These are phyloP conservation scores for Rhizomucor miehei DNA, from an alignment of 371 early-diverging fungal genomes.

Conservation along the genomic window DNA sequence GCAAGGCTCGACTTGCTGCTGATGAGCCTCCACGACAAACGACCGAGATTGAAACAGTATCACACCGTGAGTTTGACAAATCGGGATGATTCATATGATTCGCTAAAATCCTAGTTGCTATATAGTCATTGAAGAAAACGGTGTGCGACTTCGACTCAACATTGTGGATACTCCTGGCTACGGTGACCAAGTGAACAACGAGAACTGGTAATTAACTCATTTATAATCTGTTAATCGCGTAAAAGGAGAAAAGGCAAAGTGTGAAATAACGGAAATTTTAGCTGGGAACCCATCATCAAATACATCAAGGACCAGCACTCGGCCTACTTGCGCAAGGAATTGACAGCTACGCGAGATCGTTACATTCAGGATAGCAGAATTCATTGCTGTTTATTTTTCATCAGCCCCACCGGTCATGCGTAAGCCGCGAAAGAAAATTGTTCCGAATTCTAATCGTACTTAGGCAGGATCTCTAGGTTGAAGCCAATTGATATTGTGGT, in stretches of 20 bases:
- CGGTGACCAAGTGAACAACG: constrained; percentile 86
- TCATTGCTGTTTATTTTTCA: constrained; percentile 80
- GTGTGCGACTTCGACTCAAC: constrained; percentile 79
- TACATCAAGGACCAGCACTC: constrained; percentile 94
- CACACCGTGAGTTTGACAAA: constrained; percentile 58
- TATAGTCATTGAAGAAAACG: constrained; percentile 79
- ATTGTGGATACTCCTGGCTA: constrained; percentile 84
- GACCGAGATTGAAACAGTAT: constrained; percentile 80
- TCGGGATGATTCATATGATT: too few relatives aligned
- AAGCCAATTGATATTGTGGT: constrained; percentile 80
- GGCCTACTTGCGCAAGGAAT: constrained; percentile 83
- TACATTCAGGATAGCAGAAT: constrained; percentile 84
- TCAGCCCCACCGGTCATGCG: constrained; percentile 75
- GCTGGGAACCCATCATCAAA: constrained; percentile 88
- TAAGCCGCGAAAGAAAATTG: constrained; percentile 27
- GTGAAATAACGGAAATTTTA: constrained; percentile 14
- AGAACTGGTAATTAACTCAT: constrained; percentile 62
- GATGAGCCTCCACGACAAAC: constrained; percentile 80
- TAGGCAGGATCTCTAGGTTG: constrained; percentile 56
- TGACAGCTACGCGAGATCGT: constrained; percentile 81
- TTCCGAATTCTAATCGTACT: too few relatives aligned
- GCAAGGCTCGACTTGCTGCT: constrained; percentile 73
- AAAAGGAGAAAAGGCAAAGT: neutral
- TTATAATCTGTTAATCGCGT: neutral
- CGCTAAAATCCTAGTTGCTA: neutral